A percentile compares a stretch with the other conserved stretches of the same genome.
phyloP scores from a whole-genome alignment of 768 basidiomycete genomes.

The Arthromyces matolae region DNA sequence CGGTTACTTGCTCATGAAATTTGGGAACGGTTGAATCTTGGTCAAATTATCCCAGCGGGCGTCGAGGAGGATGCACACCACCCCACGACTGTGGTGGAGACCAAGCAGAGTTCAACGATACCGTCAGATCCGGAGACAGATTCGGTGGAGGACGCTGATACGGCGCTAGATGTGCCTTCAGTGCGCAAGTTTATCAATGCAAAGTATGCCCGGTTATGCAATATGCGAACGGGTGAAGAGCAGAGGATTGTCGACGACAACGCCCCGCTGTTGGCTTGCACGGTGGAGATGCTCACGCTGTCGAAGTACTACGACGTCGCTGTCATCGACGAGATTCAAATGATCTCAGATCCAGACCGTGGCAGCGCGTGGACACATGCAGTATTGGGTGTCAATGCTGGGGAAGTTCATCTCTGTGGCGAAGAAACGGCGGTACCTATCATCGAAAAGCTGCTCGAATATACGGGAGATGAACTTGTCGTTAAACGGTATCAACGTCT shows the following conservation, averaged over 20 bases:
- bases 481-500: constrained; percentile 85
- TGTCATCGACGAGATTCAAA: constrained; percentile 96
- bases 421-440: constrained; percentile 89
- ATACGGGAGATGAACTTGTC: constrained; percentile 79
- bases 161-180: constrained; percentile 30
- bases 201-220: constrained; percentile 62
- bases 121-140: constrained; percentile 35
- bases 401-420: constrained; percentile 91
- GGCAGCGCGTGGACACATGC: constrained; percentile 83
- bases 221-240: constrained; percentile 92
- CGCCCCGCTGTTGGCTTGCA: constrained; percentile 70
- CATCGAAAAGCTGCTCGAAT: constrained; percentile 61
- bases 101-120: too few species aligned
- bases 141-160: constrained; percentile 25
- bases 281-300: constrained; percentile 84
- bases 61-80: too few species aligned
- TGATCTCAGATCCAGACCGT: constrained; percentile 77
- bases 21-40: constrained; percentile 85
- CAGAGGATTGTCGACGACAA: constrained; percentile 58
- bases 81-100: too few species aligned
- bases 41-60: constrained; percentile 79
- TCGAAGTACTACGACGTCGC: constrained; percentile 60
- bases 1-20: constrained; percentile 94
- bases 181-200: constrained; percentile 37
- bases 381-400: constrained; percentile 69